A percentile compares a stretch with the other conserved stretches of the same genome.
These are phyloP conservation scores for Diacronema lutheri DNA, from an alignment of 78 protist species.

Conservation along the genomic window DNA sequence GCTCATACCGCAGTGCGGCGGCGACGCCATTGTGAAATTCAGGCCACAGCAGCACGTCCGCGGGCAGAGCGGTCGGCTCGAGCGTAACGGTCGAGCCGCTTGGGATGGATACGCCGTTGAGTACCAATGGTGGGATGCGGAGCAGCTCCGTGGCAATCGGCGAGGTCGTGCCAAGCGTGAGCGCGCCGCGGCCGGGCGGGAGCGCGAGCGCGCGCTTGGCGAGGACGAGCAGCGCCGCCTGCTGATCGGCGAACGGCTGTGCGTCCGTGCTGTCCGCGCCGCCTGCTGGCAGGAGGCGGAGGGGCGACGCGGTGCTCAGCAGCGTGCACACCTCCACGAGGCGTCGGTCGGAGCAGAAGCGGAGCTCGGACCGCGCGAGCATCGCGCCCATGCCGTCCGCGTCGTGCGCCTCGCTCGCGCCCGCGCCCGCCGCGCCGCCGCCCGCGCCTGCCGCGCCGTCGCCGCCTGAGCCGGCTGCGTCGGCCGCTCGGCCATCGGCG, in stretches of 20 bases:
- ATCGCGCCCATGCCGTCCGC: not conserved
- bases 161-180: constrained; percentile 22
- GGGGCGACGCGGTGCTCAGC: not conserved
- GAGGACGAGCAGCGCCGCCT: not conserved
- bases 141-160: constrained; percentile 62
- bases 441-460: not conserved
- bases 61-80: not conserved
- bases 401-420: not conserved
- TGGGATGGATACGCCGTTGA: constrained; percentile 5
- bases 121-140: constrained; percentile 37
- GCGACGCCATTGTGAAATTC: constrained; percentile 87
- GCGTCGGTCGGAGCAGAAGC: not conserved
- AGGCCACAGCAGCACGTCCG: constrained; percentile 65
- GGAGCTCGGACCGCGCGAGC: not conserved
- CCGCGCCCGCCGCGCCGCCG: not conserved
- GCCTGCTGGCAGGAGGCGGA: not conserved
- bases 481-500: not conserved
- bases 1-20: constrained; percentile 55
- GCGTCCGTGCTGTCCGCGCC: not conserved
- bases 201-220: constrained; percentile 43
- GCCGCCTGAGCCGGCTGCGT: not conserved
- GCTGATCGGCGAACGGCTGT: not conserved
- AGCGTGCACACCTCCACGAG: not conserved
- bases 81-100: constrained; percentile 27
- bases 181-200: constrained; percentile 58